Percentiles rank a stretch among this genome's conserved stretches.
Conservation (phyloP, 257 asterid genomes). For the Striga asiatica region DNA sequence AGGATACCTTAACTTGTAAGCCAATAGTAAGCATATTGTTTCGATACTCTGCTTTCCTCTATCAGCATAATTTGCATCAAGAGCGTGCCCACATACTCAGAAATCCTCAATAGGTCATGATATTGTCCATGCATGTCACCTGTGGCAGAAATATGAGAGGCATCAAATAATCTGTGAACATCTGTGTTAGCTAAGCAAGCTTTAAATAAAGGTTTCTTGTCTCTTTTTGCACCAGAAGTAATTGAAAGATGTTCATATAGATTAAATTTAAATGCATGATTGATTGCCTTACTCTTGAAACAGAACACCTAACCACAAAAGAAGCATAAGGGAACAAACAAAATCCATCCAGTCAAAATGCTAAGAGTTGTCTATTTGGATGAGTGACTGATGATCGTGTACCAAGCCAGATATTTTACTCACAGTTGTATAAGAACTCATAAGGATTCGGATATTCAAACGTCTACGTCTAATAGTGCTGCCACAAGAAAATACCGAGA, state of each 20-base stretch:
- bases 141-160: conserved; percentile 14
- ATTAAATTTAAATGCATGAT: not conserved
- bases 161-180: not conserved
- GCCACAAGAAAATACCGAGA: too few relatives aligned
- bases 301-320: too few relatives aligned
- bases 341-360: not conserved
- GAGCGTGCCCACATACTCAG: conserved; percentile 72
- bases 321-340: too few relatives aligned
- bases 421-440: not conserved
- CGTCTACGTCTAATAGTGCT: too few relatives aligned
- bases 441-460: not conserved
- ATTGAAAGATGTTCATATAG: not conserved
- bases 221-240: too few relatives aligned
- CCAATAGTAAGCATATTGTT: conserved; percentile 67
- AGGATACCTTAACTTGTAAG: conserved; percentile 59
- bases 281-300: not conserved
- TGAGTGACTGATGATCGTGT: not conserved
- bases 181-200: not conserved
- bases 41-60: conserved; percentile 82
- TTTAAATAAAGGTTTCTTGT: too few relatives aligned
- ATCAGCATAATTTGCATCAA: conserved; percentile 60
- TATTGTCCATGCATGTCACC: conserved; percentile 88
- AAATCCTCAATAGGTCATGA: conserved; percentile 57
- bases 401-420: not conserved
- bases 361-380: not conserved